Conservation (phyloP, 83 land plant species). For the Thuja plicata region DNA sequence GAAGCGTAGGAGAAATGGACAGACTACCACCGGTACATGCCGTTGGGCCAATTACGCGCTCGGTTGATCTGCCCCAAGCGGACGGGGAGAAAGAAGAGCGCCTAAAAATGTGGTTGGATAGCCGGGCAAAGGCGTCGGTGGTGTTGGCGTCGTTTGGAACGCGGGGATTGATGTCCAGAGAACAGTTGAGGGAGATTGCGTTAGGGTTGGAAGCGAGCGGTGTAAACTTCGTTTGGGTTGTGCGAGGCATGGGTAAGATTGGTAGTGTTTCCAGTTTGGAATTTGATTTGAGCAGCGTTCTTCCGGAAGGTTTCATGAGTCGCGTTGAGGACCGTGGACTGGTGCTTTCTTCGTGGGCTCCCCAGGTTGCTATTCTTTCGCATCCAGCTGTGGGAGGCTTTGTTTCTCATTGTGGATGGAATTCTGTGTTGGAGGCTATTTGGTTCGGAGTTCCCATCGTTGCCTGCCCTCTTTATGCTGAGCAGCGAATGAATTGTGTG, state of each 20-base stretch:
- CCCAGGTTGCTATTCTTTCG: slow-evolving; percentile 19
- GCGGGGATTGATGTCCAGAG: slow-evolving; percentile 24
- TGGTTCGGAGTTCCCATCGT: slow-evolving; percentile 9
- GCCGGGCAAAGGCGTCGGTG: slow-evolving; percentile 31
- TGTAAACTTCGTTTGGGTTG: slow-evolving; percentile 45
- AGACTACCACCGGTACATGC: background rate
- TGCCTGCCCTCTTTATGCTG: background rate
- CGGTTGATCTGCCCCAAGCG: background rate
- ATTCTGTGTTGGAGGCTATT: slow-evolving; percentile 4
- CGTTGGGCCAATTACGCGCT: slow-evolving; percentile 11
- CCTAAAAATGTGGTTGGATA: slow-evolving; percentile 37
- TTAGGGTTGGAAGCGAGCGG: slow-evolving; percentile 45
- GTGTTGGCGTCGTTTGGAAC: slow-evolving; percentile 62
- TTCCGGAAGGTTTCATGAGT: slow-evolving; percentile 27
- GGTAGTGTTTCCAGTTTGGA: background rate
- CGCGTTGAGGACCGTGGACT: slow-evolving; percentile 14
- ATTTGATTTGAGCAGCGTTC: slow-evolving; percentile 21
- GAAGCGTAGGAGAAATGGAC: background rate
- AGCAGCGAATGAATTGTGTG: background rate
- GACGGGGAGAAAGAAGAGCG: background rate
- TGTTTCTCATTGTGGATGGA: slow-evolving; percentile 18
- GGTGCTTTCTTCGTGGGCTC: slow-evolving; percentile 21
- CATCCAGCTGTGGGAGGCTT: slow-evolving; percentile 9
- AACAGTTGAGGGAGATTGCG: slow-evolving; percentile 49
- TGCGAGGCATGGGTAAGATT: slow-evolving; percentile 15